phyloP scores from a whole-genome alignment of 768 basidiomycete species.

The Thelephora aurantiotincta region DNA sequence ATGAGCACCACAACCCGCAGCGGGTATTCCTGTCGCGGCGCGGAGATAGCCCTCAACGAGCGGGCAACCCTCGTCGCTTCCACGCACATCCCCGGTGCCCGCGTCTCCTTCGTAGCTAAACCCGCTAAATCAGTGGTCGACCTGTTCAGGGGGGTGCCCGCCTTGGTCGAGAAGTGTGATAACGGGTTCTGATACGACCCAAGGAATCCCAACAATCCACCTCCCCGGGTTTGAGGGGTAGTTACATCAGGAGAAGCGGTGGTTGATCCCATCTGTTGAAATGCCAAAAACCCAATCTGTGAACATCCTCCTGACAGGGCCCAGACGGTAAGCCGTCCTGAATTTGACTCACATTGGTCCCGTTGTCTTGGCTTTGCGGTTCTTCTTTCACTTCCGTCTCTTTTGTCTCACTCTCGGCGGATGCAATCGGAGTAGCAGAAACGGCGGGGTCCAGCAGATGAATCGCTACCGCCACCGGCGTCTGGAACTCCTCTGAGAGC shows the following conservation, averaged over 20 bases:
- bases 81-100: background rate
- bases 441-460: constrained; percentile 34
- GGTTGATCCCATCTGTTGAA: background rate
- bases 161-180: background rate
- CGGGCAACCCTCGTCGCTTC: background rate
- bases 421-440: constrained; percentile 4
- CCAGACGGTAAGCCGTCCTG: background rate
- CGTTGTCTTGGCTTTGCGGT: constrained; percentile 7
- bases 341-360: constrained; percentile 10
- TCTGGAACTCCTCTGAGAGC: constrained; percentile 45
- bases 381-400: constrained; percentile 8
- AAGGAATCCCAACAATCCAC: background rate
- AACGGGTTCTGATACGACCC: background rate
- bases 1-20: constrained; percentile 54
- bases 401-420: constrained; percentile 10
- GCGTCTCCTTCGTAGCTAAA: background rate
- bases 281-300: no score
- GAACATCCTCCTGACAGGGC: background rate
- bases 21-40: constrained; percentile 19
- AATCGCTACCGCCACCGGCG: constrained; percentile 46
- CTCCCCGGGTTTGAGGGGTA: background rate
- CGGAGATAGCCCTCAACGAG: background rate
- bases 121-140: background rate
- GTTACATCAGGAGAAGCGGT: background rate
- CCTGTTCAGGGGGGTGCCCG: background rate